These are phyloP conservation scores for Schoenoplectus triqueter DNA, from an alignment of 202 grass and related monocot species.

Conservation along the genomic window DNA sequence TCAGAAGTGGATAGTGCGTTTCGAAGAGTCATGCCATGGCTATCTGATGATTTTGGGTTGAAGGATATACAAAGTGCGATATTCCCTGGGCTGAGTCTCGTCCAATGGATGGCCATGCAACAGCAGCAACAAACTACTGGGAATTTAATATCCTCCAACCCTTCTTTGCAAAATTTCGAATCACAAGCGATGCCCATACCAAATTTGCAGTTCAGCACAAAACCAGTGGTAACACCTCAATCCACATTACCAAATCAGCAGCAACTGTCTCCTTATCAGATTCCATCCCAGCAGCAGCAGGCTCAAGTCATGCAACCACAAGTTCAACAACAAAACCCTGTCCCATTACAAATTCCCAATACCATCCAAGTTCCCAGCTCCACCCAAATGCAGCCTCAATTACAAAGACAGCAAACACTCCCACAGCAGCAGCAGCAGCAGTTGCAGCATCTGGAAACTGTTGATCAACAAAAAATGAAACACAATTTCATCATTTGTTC, in stretches of 20 bases:
- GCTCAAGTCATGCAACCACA: conserved; percentile 59
- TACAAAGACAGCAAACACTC: conserved; percentile 62
- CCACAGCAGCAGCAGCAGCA: conserved; percentile 46
- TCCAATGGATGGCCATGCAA: conserved; percentile 99
- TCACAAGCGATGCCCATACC: conserved; percentile 54
- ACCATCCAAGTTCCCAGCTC: conserved; percentile 55
- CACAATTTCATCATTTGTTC: conserved; percentile 42
- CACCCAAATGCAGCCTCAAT: conserved; percentile 64
- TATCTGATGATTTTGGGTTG: conserved; percentile 77
- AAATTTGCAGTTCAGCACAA: conserved; percentile 69
- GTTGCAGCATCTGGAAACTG: conserved; percentile 55
- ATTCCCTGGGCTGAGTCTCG: conserved; percentile 88
- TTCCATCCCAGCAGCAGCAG: conserved; percentile 58
- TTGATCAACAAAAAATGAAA: conserved; percentile 65
- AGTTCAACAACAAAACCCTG: conserved; percentile 63
- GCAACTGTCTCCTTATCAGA: conserved; percentile 52
- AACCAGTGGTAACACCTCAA: conserved; percentile 49
- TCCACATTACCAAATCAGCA: conserved; percentile 51
- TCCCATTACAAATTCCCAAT: conserved; percentile 51
- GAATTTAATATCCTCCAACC: conserved; percentile 47
- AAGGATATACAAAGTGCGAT: conserved; percentile 88
- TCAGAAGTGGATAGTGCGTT: conserved; percentile 88
- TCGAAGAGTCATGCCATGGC: conserved; percentile 92
- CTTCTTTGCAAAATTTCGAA: conserved; percentile 65
- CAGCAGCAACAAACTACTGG: conserved; percentile 77